Percentiles rank a stretch among this genome's conserved stretches.
These are phyloP conservation scores for Mortierella sp. DNA, from an alignment of 371 early-diverging fungal species.

Conservation along the genomic window DNA sequence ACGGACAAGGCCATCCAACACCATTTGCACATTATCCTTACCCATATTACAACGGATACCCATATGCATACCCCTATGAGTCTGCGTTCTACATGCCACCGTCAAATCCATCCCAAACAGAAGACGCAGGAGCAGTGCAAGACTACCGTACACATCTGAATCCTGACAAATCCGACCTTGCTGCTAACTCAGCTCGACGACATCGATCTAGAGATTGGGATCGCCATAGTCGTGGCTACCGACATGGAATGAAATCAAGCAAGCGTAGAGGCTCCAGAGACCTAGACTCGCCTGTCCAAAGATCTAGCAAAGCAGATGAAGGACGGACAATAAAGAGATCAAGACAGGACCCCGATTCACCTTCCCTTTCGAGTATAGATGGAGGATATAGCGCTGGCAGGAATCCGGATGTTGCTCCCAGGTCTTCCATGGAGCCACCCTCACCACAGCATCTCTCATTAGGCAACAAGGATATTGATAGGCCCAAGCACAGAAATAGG, in stretches of 20 bases:
- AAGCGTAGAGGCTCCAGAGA: conserved; percentile 44
- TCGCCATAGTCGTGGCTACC: conserved; percentile 19
- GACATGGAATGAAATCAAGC: conserved; percentile 32
- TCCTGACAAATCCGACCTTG: background rate
- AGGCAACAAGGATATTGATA: conserved; percentile 3
- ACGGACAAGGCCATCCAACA: conserved; percentile 10
- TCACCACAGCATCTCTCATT: conserved; percentile 12
- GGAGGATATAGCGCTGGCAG: background rate
- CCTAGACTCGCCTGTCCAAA: conserved; percentile 17
- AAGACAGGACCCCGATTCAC: conserved; percentile 32
- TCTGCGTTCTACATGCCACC: background rate
- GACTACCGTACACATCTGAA: background rate
- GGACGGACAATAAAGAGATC: conserved; percentile 20
- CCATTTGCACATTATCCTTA: conserved; percentile 10
- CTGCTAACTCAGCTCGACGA: conserved; percentile 3
- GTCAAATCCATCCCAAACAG: background rate
- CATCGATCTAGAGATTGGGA: conserved; percentile 25
- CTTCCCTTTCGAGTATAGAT: conserved; percentile 13
- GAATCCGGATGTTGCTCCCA: background rate
- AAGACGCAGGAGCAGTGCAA: background rate
- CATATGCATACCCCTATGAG: conserved; percentile 16
- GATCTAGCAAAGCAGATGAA: conserved; percentile 12
- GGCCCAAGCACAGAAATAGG: conserved; percentile 14
- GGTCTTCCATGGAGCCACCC: conserved; percentile 19
- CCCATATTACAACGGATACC: conserved; percentile 23